Percentiles rank a stretch among this genome's conserved stretches.
phyloP scores from a whole-genome alignment of 495 filamentous ascomycete genomes.

The Xylaria intraflava region DNA sequence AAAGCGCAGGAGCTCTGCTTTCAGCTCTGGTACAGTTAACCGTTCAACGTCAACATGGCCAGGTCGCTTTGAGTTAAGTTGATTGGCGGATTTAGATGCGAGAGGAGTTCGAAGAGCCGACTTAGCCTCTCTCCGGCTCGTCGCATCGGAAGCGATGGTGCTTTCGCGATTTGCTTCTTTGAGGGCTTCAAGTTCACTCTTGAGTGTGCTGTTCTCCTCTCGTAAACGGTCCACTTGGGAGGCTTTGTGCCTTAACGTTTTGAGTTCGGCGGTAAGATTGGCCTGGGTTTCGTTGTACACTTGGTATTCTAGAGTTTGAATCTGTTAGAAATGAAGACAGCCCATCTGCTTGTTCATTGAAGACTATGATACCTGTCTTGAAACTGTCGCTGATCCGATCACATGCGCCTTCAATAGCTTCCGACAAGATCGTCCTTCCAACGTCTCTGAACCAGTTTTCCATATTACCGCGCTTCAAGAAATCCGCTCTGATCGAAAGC shows the following conservation, averaged over 20 bases:
- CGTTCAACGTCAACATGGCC: slow-evolving; percentile 13
- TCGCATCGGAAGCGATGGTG: neutral
- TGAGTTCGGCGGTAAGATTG: slow-evolving; percentile 24
- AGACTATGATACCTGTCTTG: slow-evolving; percentile 20
- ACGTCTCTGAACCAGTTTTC: slow-evolving; percentile 31
- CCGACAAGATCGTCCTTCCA: slow-evolving; percentile 34
- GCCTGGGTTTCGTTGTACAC: slow-evolving; percentile 11
- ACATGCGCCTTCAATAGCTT: slow-evolving; percentile 34
- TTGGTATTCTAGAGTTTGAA: slow-evolving; percentile 1
- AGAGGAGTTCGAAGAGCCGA: slow-evolving; percentile 15
- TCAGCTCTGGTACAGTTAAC: slow-evolving; percentile 17
- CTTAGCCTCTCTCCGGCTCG: neutral
- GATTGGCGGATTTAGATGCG: slow-evolving; percentile 16
- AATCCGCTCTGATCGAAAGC: neutral
- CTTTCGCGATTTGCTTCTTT: slow-evolving; percentile 4
- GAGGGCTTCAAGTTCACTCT: slow-evolving; percentile 23
- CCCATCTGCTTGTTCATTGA: neutral
- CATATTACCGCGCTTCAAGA: slow-evolving; percentile 19
- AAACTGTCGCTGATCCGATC: slow-evolving; percentile 33
- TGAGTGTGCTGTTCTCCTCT: slow-evolving; percentile 31
- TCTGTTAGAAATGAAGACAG: neutral
- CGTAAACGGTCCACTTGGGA: slow-evolving; percentile 23
- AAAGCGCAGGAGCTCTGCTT: slow-evolving; percentile 26
- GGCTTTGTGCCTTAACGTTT: slow-evolving; percentile 20
- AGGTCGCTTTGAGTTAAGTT: slow-evolving; percentile 12